Evolutionary conservation across 1,284 basidiomycete genomes (phyloP), one percentile per base, ranked within the genome.

Genomic region (Lignosus rhinocerotis): DNA sequence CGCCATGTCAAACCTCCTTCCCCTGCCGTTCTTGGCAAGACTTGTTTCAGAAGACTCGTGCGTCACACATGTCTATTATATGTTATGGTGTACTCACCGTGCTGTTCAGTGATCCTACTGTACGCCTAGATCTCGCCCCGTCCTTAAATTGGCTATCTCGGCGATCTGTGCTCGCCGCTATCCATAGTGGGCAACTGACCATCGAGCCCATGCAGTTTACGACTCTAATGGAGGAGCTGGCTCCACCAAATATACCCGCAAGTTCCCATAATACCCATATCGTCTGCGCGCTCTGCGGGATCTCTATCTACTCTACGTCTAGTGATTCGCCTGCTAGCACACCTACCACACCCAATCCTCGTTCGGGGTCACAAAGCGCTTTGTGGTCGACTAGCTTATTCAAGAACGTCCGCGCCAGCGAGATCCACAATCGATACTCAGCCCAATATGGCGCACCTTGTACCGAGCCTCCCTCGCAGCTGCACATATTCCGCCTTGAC

Each of bases 131-230:
- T 70, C 77, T 93, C n/a, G 95, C 96, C 0, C 93, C 96, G 0
- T 93, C 94, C 12, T 80, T 99, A 31, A 96, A 94, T 67, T 98
- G 94, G 92, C 80, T 99, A 12, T 91, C 92, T 9, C 84, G 96
- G 19, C 86, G 95, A 32, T 87, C 88, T n/a, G 91, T 98, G 11
- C 80, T 90, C 6, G 77, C 86, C 8, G 95, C 96, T 2, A 91
- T 99, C 56, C 86, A 98, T 63, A 85, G 85, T 12, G 94, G 95
- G 1, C 92, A 94, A 67, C 81, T 99, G 10, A 86, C 87, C 14
- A 90, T 99, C 55, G 96, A 98, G 70, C 96, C 96, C 2, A 82
- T 96, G 67, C 75, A 81, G 2, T 79, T 82, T 14, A 68, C 73
- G 9, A 73, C 76, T 0, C 76, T 90, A 12, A 70, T 89, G 17